A percentile compares a stretch with the other conserved stretches of the same genome.
phyloP scores from a whole-genome alignment of 2,329 filamentous ascomycete genomes.

The Penicillium sp. region DNA sequence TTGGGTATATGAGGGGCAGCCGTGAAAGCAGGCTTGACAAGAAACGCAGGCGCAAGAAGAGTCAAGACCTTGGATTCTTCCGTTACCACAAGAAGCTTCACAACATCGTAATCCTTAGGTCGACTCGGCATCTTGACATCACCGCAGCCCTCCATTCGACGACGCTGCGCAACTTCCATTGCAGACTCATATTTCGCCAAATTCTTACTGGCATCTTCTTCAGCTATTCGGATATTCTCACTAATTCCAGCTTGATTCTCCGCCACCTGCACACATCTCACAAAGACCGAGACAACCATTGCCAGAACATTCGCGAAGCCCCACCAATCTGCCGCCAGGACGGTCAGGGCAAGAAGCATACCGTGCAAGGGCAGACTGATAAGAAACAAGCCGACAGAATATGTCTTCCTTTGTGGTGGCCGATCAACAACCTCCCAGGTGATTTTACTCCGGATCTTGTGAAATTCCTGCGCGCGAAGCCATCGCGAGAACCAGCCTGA shows the following conservation, averaged over 20 bases:
- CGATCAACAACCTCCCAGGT: constrained; percentile 6
- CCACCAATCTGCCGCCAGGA: constrained; percentile 13
- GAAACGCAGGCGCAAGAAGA: constrained; percentile 6
- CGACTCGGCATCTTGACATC: background rate
- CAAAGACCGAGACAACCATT: constrained; percentile 8
- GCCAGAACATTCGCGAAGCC: constrained; percentile 11
- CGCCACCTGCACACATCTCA: constrained; percentile 7
- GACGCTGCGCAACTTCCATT: background rate
- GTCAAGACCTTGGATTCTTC: constrained; percentile 13
- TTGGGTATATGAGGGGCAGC: constrained; percentile 1
- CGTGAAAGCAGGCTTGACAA: constrained; percentile 6
- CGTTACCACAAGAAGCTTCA: constrained; percentile 6
- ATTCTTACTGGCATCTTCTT: background rate
- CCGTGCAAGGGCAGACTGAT: constrained; percentile 4
- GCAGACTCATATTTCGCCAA: background rate
- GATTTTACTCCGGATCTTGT: constrained; percentile 9
- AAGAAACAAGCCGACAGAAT: background rate
- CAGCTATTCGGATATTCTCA: constrained; percentile 1
- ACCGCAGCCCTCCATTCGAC: background rate
- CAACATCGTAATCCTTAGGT: background rate
- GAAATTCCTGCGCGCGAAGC: constrained; percentile 8
- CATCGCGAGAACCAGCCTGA: constrained; percentile 13
- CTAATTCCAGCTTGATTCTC: constrained; percentile 10
- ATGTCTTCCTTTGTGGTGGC: background rate
- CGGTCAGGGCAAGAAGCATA: constrained; percentile 1